Percentiles rank a stretch among this genome's conserved stretches.
Evolutionary conservation across 768 basidiomycete species (phyloP).

Genomic region (Infundibulicybe gibba): DNA sequence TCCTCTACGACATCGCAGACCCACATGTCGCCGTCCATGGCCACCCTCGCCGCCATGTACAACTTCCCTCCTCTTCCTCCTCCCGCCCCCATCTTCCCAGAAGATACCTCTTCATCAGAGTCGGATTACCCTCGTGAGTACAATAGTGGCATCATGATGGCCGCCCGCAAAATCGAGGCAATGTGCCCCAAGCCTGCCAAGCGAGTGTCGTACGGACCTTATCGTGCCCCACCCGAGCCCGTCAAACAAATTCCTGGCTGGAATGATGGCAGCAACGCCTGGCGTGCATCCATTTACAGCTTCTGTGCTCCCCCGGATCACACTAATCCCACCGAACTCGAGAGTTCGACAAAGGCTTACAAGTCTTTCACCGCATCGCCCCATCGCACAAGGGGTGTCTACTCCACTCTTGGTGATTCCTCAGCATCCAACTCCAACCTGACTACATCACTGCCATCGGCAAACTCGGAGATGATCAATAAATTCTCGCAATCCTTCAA

Average conservation of each 20-base stretch:
- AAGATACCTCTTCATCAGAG: slow-evolving; percentile 17
- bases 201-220: slow-evolving; percentile 27
- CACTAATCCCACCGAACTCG: slow-evolving; percentile 18
- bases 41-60: slow-evolving; percentile 29
- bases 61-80: slow-evolving; percentile 54
- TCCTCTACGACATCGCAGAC: slow-evolving; percentile 24
- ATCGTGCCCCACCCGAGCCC: slow-evolving; percentile 26
- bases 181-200: slow-evolving; percentile 38
- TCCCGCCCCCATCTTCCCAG: slow-evolving; percentile 37
- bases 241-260: slow-evolving; percentile 57
- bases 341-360: slow-evolving; percentile 27
- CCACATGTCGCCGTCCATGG: slow-evolving; percentile 21
- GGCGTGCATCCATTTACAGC: slow-evolving; percentile 64
- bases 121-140: slow-evolving; percentile 37
- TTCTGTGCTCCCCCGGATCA: slow-evolving; percentile 38
- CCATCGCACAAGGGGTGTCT: slow-evolving; percentile 44
- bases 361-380: slow-evolving; percentile 47
- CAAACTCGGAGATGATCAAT: slow-evolving; percentile 45
- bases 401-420: slow-evolving; percentile 39
- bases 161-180: slow-evolving; percentile 48
- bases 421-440: slow-evolving; percentile 9
- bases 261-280: slow-evolving; percentile 64
- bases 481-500: slow-evolving; percentile 55
- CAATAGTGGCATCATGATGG: slow-evolving; percentile 68
- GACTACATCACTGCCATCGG: slow-evolving; percentile 14